Evolutionary conservation across 208 protist species (phyloP).

Genomic region (Crithidia expoeki): DNA sequence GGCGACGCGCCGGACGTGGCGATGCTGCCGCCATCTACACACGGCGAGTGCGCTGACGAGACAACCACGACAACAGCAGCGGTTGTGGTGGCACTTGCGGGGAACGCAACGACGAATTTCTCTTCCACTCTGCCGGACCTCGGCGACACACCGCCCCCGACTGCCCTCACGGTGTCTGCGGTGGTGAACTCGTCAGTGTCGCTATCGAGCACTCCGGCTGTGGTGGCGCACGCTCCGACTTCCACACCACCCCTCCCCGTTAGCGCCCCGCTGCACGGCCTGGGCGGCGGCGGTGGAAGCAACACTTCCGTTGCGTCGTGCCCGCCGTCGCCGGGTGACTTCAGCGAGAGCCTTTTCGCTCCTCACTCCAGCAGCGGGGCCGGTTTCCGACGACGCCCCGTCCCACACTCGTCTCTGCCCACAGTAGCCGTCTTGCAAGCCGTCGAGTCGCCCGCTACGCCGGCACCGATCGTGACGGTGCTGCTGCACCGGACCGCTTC

Average conservation of each 20-base stretch:
- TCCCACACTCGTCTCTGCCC: background rate
- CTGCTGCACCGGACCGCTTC: constrained; percentile 21
- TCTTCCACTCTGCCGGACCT: constrained; percentile 36
- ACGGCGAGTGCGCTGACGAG: background rate
- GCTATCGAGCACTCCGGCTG: background rate
- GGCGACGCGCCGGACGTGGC: background rate
- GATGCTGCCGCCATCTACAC: constrained; percentile 1
- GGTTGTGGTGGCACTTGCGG: background rate
- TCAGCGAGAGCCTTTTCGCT: background rate
- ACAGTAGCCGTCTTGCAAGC: background rate
- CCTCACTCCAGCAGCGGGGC: background rate
- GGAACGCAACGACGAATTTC: background rate
- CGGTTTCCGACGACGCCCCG: constrained; percentile 9
- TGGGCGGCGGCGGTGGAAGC: background rate
- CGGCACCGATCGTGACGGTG: constrained; percentile 26
- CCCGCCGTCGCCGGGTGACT: background rate
- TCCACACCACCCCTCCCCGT: background rate
- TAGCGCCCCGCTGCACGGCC: background rate
- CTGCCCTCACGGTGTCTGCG: background rate
- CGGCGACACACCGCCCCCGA: constrained; percentile 10
- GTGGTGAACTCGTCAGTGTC: too few species aligned
- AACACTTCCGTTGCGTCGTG: background rate
- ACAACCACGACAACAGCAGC: background rate
- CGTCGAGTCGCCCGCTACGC: constrained; percentile 1
- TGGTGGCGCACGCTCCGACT: background rate